These are phyloP conservation scores for Pseudodiploospora longispora DNA, from an alignment of 2,329 filamentous ascomycete species.

Conservation along the genomic window DNA sequence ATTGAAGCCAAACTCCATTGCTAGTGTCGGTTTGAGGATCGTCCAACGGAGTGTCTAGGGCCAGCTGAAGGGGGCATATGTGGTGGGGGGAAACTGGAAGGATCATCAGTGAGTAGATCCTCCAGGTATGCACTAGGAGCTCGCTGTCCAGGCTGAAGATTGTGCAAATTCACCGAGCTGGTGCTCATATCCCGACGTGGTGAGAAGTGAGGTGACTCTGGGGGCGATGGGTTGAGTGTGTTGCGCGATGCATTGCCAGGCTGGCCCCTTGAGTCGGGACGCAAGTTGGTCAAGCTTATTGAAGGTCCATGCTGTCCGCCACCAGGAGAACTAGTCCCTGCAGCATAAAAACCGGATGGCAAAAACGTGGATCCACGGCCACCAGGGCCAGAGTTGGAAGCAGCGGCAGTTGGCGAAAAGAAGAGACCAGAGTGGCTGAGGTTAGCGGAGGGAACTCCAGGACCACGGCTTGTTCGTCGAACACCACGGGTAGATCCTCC, in stretches of 20 bases:
- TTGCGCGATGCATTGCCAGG: conserved; percentile 30
- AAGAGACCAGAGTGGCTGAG: conserved; percentile 69
- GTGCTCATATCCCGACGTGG: conserved; percentile 46
- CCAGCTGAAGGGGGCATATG: conserved; percentile 22
- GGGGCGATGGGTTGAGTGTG: conserved; percentile 46
- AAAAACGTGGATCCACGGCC: conserved; percentile 73
- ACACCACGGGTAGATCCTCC: conserved; percentile 29
- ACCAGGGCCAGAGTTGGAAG: conserved; percentile 45
- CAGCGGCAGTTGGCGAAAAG: conserved; percentile 84
- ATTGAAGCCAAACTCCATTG: no score
- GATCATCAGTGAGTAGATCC: conserved; percentile 75
- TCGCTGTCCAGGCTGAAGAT: conserved; percentile 52
- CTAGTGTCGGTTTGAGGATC: not conserved
- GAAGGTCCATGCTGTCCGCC: conserved; percentile 41
- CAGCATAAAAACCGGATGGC: conserved; percentile 84
- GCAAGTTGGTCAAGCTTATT: conserved; percentile 54
- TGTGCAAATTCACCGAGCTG: conserved; percentile 58
- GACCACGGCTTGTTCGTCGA: conserved; percentile 44
- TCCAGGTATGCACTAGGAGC: conserved; percentile 87
- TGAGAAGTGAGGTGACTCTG: conserved; percentile 53
- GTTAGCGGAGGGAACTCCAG: conserved; percentile 41
- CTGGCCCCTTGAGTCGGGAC: conserved; percentile 49
- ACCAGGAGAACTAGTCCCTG: conserved; percentile 47
- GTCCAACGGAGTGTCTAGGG: not conserved
- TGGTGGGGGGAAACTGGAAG: conserved; percentile 39